Evolutionary conservation across 1,139 yeast genomes (phyloP).

Genomic region (Yamadazyma conglobata): DNA sequence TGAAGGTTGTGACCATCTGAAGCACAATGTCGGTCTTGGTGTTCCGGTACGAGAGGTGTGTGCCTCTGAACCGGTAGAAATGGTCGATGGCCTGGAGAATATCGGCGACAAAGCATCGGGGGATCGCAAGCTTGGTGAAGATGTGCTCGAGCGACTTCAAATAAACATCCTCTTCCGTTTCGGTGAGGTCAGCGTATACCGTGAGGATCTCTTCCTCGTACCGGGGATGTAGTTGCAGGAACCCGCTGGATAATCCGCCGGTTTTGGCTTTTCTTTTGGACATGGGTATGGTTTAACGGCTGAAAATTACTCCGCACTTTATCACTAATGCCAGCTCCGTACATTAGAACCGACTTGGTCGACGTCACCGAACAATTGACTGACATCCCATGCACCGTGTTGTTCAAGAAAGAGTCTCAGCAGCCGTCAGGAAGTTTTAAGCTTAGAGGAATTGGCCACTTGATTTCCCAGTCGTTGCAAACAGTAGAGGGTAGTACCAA

Average conservation of each 20-base stretch:
- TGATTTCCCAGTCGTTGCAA: slow-evolving; percentile 30
- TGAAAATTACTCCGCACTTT: too few relatives aligned
- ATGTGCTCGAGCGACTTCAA: slow-evolving; percentile 26
- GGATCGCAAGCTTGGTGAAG: slow-evolving; percentile 26
- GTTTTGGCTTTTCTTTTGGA: slow-evolving; percentile 7
- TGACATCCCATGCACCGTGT: slow-evolving; percentile 44
- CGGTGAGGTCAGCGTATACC: slow-evolving; percentile 23
- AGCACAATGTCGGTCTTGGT: slow-evolving; percentile 22
- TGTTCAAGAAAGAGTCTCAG: slow-evolving; percentile 58
- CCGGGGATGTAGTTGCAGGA: slow-evolving; percentile 13
- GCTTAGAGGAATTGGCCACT: slow-evolving; percentile 59
- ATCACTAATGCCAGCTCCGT: slow-evolving; percentile 23
- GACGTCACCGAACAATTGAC: slow-evolving; percentile 31
- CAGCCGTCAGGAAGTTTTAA: slow-evolving; percentile 78
- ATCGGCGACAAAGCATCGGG: slow-evolving; percentile 31
- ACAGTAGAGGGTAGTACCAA: slow-evolving; percentile 15
- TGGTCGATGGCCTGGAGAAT: slow-evolving; percentile 31
- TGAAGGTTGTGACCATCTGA: slow-evolving; percentile 28
- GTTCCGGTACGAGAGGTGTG: slow-evolving; percentile 5
- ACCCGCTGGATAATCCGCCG: too few relatives aligned
- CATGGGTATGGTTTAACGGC: too few relatives aligned
- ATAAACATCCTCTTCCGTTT: slow-evolving; percentile 28
- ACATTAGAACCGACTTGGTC: slow-evolving; percentile 40
- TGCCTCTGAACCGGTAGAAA: slow-evolving; percentile 25
- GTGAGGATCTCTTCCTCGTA: slow-evolving; percentile 36